Base-by-base conservation (phyloP, 148 eudicot genomes). In the Selenicereus undatus region DNA sequence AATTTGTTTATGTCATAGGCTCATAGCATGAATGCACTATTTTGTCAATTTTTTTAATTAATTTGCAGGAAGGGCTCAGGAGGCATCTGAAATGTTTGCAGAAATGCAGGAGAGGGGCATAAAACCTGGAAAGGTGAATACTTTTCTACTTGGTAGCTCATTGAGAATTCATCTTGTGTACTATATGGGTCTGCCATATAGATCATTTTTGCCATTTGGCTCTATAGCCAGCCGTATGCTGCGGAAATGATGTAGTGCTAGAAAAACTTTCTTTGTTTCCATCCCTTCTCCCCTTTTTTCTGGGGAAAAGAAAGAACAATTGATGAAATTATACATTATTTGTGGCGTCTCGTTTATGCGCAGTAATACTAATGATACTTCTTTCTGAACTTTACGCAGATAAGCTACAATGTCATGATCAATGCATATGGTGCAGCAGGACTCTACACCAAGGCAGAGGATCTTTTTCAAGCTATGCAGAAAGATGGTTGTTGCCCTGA, bases 71-170 rank as follows among this genome's bases (percentile, higher is more conserved):
- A 93, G 90, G 83, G 78, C 71, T 83, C 78, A 86, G 35, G 97
- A 91, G 78, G 98, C 98, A 81, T 88, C 91, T 71, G 78, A 81
- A 29, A 82, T 93, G 51, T 95, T 93, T 79, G 77, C 82, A 58
- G 83, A 86, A 89, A 95, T 95, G 98, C 94, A 71, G 86, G 86
- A 89, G 81, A 90, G 90, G 84, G 98, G 95, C 81, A 90, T 95
- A 84, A 87, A 85, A 81, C 98, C 97, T 54, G 97, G 98, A 73
- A 87, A 91, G 95, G 98, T 93, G 83, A 62, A 77, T 64, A 20
- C 58, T 81, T 84, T 18, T 71, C n/a, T 0, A 18, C 32, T 65
- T 30, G 68, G 48, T 52, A 8, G 0, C 21, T 56, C 17, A 3
- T 5, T 27, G 17, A 64, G 27, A 24, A 62, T 36, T 60, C 39